Evolutionary conservation across 805 yeast genomes (phyloP).

Genomic region (Sungouiella blattae): DNA sequence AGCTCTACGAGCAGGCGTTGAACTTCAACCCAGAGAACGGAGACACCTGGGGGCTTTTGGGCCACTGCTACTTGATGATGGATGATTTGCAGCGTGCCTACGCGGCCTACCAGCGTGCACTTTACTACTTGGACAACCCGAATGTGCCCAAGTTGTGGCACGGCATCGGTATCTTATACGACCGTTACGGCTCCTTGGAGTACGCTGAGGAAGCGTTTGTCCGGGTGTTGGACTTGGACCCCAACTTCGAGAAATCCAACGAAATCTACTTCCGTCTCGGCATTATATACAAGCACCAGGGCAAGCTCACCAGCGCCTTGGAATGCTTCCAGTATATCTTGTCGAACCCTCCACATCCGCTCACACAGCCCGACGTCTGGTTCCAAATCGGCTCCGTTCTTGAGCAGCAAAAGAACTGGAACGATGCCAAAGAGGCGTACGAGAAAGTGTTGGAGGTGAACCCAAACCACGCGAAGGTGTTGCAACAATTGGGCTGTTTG

Average conservation of each 20-base stretch:
- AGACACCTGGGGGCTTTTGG: constrained; percentile 94
- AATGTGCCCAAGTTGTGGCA: constrained; percentile 98
- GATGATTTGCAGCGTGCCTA: constrained; percentile 96
- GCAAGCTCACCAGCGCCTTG: constrained; percentile 77
- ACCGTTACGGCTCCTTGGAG: constrained; percentile 91
- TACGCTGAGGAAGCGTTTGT: constrained; percentile 99
- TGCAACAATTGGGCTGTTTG: constrained; percentile 93
- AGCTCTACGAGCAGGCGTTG: constrained; percentile 83
- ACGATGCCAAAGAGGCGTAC: constrained; percentile 91
- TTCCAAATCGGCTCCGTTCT: constrained; percentile 95
- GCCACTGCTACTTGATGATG: constrained; percentile 95
- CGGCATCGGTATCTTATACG: constrained; percentile 95
- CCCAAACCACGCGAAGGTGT: constrained; percentile 92
- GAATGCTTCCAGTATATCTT: constrained; percentile 94
- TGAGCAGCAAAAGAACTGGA: constrained; percentile 90
- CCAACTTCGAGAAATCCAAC: constrained; percentile 91
- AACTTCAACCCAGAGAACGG: constrained; percentile 82
- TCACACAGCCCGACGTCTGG: constrained; percentile 97
- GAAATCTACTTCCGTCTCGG: constrained; percentile 96
- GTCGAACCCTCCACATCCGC: constrained; percentile 88
- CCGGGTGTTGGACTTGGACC: constrained; percentile 91
- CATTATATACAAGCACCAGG: constrained; percentile 93
- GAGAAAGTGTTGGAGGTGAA: constrained; percentile 86
- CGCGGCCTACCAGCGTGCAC: constrained; percentile 93
- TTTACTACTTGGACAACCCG: constrained; percentile 85